Evolutionary conservation across 2,329 filamentous ascomycete species (phyloP), one percentile per base, ranked within the genome.

Genomic region (Phialemoniopsis sp.): DNA sequence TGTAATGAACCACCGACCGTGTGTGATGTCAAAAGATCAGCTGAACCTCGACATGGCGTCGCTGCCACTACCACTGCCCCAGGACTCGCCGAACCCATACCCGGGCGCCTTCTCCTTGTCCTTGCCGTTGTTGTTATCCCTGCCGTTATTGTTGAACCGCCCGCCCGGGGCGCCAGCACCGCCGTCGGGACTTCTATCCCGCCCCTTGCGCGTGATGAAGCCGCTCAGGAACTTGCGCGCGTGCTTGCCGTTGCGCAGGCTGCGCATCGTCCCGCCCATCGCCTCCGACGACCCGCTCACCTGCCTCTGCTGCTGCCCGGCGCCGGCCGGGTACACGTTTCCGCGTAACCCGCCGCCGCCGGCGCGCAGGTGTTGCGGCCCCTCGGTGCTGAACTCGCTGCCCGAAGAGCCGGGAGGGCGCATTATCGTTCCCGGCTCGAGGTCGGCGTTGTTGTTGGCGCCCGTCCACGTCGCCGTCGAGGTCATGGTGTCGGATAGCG

Each of bases 321-420:
- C 46, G 26, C 42, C 46, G 32, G n/a, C n/a, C n/a, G 51, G 55
- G 36, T 46, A 53, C 34, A 43, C 43, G 41, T 26, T 44, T 34
- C 34, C 39, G 36, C 47, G 48, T 31, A 40, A 53, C 42, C 8
- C 29, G 29, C 34, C 39, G 32, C 16, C 6, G 21, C 21, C n/a
- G n/a, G n/a, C n/a, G n/a, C n/a, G n/a, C n/a, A n/a, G 21, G 21
- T 26, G 21, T 10, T 29, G 18, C 29, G 33, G 17, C 18, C 32
- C 37, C 45, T 15, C 39, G 32, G 18, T 49, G 40, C 16, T 42
- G 35, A 17, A 34, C n/a, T 77, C 74, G 46, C 72, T 76, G 13
- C 71, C 72, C 2, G 74, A 73, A 13, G 72, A 76, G 2, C 71
- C 70, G 0, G 73, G 71, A 4, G 70, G 59, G 0, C 55, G 55